Evolutionary conservation across 768 basidiomycete species (phyloP).

Genomic region (Serendipita vermifera): DNA sequence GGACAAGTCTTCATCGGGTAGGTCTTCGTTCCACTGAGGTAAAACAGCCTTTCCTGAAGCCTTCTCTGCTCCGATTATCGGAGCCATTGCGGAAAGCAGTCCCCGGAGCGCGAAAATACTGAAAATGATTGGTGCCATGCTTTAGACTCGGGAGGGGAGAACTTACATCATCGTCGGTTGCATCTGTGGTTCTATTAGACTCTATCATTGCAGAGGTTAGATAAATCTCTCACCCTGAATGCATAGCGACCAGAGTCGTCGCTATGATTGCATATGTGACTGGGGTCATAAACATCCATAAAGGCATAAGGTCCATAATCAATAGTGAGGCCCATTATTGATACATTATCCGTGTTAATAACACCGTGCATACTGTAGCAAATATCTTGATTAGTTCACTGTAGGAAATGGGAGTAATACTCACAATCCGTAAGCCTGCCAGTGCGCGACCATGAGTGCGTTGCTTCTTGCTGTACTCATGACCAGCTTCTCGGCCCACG

Average conservation of each 20-base stretch:
- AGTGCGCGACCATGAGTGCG: constrained; percentile 83
- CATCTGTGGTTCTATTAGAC: constrained; percentile 27
- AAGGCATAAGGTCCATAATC: constrained; percentile 73
- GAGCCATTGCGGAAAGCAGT: constrained; percentile 63
- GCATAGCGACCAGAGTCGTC: constrained; percentile 69
- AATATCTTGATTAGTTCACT: background rate
- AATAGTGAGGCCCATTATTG: constrained; percentile 34
- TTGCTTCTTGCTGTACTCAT: constrained; percentile 73
- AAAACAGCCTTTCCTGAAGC: constrained; percentile 40
- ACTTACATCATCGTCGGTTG: constrained; percentile 73
- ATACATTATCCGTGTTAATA: constrained; percentile 76
- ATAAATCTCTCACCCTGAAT: constrained; percentile 35
- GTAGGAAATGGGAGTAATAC: constrained; percentile 28
- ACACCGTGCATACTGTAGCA: constrained; percentile 50
- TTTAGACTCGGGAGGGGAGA: background rate
- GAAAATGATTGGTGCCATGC: background rate
- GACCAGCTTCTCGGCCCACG: constrained; percentile 62
- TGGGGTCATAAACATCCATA: constrained; percentile 82
- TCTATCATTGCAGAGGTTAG: constrained; percentile 10
- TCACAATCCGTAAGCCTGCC: constrained; percentile 81
- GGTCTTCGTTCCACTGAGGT: constrained; percentile 52
- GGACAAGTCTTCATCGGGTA: constrained; percentile 38
- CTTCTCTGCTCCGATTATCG: constrained; percentile 74
- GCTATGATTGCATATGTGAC: constrained; percentile 85
- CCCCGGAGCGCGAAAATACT: constrained; percentile 71